A percentile compares a stretch with the other conserved stretches of the same genome.
Evolutionary conservation across 2,329 filamentous ascomycete genomes (phyloP).

Genomic region (Aspergillus sp.): DNA sequence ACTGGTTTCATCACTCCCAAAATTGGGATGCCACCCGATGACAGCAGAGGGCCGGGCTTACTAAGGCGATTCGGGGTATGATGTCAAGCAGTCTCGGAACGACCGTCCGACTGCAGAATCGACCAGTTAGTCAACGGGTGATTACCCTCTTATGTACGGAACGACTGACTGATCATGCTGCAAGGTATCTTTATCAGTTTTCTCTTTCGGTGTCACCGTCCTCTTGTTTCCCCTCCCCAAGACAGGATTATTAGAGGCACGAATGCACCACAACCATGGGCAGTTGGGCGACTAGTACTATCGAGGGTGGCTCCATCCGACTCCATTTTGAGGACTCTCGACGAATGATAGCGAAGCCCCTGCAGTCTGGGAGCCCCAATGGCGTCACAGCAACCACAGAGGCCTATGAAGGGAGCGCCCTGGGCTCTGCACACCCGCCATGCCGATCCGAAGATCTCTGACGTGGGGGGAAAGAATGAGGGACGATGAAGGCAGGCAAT

Average conservation of each 20-base stretch:
- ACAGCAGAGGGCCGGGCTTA: too few species aligned
- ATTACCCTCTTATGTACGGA: too few species aligned
- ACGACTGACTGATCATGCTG: too few species aligned
- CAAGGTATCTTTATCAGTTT: too few species aligned
- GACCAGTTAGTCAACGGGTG: too few species aligned
- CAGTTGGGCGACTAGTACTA: neutral
- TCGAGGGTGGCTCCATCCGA: neutral
- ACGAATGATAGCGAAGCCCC: neutral
- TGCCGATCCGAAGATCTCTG: constrained; percentile 28
- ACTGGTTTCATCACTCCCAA: too few species aligned
- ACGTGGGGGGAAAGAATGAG: constrained; percentile 19
- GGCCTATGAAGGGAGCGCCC: constrained; percentile 1
- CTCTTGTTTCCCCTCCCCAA: too few species aligned
- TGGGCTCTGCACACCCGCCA: constrained; percentile 9
- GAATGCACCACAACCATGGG: neutral
- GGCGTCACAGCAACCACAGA: constrained; percentile 11
- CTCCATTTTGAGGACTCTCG: neutral
- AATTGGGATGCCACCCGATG: too few species aligned
- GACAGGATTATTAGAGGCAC: neutral
- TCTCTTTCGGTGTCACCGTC: too few species aligned
- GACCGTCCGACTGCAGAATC: too few species aligned
- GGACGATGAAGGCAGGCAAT: neutral
- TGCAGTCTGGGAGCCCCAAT: constrained; percentile 1
- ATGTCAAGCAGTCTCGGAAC: too few species aligned
- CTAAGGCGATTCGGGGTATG: too few species aligned